Percentiles rank a stretch among this genome's conserved stretches.
Conservation (phyloP, 305 asterid genomes). For the Fraxinus sp. region DNA sequence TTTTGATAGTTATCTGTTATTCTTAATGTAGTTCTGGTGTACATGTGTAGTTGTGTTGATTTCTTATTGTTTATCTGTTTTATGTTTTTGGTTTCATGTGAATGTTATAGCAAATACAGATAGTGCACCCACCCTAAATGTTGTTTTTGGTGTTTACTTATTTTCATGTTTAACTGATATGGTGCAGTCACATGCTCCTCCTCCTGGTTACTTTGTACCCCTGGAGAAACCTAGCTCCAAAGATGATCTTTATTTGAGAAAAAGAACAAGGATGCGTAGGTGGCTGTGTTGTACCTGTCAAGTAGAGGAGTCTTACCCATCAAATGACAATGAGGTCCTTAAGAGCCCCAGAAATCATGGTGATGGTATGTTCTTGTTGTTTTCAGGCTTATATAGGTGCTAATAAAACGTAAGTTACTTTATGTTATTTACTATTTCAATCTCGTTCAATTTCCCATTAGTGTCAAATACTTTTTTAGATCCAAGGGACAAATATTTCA, state of each 20-base stretch:
- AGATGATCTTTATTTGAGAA: conserved; percentile 57
- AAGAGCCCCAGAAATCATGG: conserved; percentile 66
- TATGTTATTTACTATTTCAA: conserved; percentile 16
- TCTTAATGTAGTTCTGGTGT: conserved; percentile 12
- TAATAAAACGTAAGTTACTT: background rate
- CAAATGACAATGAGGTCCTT: conserved; percentile 69
- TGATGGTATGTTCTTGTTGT: conserved; percentile 51
- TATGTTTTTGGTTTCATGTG: no score
- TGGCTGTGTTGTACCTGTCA: conserved; percentile 90
- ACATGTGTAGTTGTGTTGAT: conserved; percentile 11
- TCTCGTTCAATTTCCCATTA: background rate
- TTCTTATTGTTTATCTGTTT: background rate
- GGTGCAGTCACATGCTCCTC: conserved; percentile 71
- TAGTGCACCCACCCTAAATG: conserved; percentile 3
- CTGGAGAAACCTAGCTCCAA: conserved; percentile 57
- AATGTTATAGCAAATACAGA: background rate
- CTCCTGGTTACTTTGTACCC: conserved; percentile 68
- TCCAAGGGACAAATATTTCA: background rate
- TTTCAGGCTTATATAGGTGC: conserved; percentile 10
- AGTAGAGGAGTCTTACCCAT: conserved; percentile 74
- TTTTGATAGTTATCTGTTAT: conserved; percentile 4
- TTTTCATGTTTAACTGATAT: conserved; percentile 21
- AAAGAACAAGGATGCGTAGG: conserved; percentile 86
- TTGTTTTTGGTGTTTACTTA: background rate
- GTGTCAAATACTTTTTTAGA: background rate